These are phyloP conservation scores for Euphorbia tirucalli DNA, from an alignment of 345 rosid genomes.

Conservation along the genomic window DNA sequence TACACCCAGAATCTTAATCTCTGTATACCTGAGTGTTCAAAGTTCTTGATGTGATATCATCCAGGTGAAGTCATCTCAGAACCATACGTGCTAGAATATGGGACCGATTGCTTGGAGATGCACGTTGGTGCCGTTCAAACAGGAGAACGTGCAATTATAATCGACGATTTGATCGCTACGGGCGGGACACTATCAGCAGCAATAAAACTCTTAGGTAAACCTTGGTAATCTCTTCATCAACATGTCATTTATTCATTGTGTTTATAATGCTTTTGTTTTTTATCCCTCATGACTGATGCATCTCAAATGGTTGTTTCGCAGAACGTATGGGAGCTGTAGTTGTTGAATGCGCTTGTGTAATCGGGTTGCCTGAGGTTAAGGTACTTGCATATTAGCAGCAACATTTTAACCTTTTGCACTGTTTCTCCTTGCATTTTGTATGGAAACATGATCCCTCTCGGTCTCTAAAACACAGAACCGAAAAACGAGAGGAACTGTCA, in stretches of 20 bases:
- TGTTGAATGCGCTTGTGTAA: slow-evolving; percentile 72
- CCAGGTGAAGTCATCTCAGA: slow-evolving; percentile 73
- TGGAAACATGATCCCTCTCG: too few relatives aligned
- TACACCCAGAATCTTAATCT: not conserved
- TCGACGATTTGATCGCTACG: slow-evolving; percentile 87
- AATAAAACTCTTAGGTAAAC: slow-evolving; percentile 66
- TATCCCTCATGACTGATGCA: not conserved
- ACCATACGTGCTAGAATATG: slow-evolving; percentile 76
- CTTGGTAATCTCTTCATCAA: not conserved
- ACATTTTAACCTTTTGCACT: too few relatives aligned
- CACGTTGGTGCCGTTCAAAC: slow-evolving; percentile 71
- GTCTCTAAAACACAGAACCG: too few relatives aligned
- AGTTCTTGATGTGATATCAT: slow-evolving; percentile 8
- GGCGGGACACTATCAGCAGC: slow-evolving; percentile 90
- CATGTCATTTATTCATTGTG: not conserved
- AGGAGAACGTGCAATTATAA: slow-evolving; percentile 61
- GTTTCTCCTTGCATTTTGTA: too few relatives aligned
- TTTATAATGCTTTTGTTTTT: not conserved
- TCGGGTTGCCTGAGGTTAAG: slow-evolving; percentile 74
- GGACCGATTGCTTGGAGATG: slow-evolving; percentile 81
- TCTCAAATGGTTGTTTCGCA: slow-evolving; percentile 14
- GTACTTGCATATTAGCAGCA: slow-evolving; percentile 27
- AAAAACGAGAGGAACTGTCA: too few relatives aligned
- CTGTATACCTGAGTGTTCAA: not conserved
- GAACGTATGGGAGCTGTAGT: slow-evolving; percentile 69